Evolutionary conservation across 345 rosid genomes (phyloP), one percentile per base, ranked within the genome.

Genomic region (Angophora floribunda): DNA sequence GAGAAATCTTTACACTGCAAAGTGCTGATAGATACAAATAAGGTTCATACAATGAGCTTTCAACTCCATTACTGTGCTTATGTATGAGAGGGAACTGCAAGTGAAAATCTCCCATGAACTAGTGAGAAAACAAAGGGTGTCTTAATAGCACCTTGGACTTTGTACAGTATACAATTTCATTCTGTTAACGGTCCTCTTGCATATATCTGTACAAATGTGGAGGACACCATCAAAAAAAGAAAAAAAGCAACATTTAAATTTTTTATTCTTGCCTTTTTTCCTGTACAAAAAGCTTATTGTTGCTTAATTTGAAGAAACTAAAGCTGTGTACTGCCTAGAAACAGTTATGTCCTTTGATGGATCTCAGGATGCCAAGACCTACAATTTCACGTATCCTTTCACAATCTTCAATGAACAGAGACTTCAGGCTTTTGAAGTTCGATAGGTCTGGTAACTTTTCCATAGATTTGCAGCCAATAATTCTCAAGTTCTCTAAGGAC

Each of bases 401-500:
- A 36, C 86, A 78, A 45, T 89, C 88, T 75, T 89, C 90, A 11
- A 78, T 86, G 86, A 36, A 55, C 32, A 89, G 51, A 28, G 87
- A 78, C 47, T 89, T 89, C 67, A 86, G 90, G 67, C 19, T 86
- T 85, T 51, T 78, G 84, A 89, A 89, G 88, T 86, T 89, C 5
- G 86, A 45, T 50, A 89, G 86, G 26, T 89, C 87, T 2, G 88
- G 90, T 16, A 89, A 67, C 79, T 89, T 89, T 26, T 86, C 86
- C 22, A 79, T 49, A 21, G 88, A 89, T 49, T 89, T 86, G 90
- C 90, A 89, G n/a, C 86, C 86, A 47, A 89, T 86, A 50, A 89
- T 86, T 53, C 88, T 89, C 78, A 86, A 51, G 30, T 53, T 53
- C 86, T 86, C 90, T 88, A 89, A 45, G 45, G 88, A 86, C 59